These are phyloP conservation scores for Huntiella abstrusa DNA, from an alignment of 2,329 filamentous ascomycete species.

Conservation along the genomic window DNA sequence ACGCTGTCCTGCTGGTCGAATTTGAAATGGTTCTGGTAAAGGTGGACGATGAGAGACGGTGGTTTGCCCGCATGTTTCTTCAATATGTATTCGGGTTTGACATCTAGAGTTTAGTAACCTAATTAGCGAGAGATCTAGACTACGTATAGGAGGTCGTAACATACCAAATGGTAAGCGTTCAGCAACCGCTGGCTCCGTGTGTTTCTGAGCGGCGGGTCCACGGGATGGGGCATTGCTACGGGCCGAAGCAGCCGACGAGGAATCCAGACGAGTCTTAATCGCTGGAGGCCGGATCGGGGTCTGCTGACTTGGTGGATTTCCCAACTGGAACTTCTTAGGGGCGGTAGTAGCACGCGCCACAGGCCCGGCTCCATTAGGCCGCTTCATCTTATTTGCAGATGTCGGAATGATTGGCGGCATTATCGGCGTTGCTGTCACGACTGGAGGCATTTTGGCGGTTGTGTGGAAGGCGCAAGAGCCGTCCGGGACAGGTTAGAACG, in stretches of 20 bases:
- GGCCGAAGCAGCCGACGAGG: constrained; percentile 23
- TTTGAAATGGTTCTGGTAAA: constrained; percentile 70
- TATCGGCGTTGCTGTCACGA: constrained; percentile 29
- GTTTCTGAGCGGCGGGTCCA: constrained; percentile 22
- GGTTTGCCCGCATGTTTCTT: constrained; percentile 55
- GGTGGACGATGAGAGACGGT: constrained; percentile 71
- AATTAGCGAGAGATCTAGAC: constrained; percentile 4
- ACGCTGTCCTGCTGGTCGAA: constrained; percentile 90
- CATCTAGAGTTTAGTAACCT: constrained; percentile 30
- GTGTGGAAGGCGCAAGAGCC: not conserved
- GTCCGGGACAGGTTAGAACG: not conserved
- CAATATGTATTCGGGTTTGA: constrained; percentile 61
- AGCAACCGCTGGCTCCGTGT: constrained; percentile 20
- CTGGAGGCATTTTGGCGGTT: constrained; percentile 30
- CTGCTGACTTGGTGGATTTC: constrained; percentile 22
- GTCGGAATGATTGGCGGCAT: constrained; percentile 18
- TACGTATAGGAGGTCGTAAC: not conserved
- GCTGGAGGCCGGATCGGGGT: constrained; percentile 9
- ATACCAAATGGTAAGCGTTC: constrained; percentile 36
- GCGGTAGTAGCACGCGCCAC: constrained; percentile 42
- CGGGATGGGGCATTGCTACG: constrained; percentile 17
- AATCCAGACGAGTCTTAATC: constrained; percentile 21
- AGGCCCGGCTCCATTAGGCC: constrained; percentile 40
- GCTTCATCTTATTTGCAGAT: constrained; percentile 41
- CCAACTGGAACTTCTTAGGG: constrained; percentile 32